Conservation (phyloP, 352 stramenopile species). For the Phytophthora agathidicida region DNA sequence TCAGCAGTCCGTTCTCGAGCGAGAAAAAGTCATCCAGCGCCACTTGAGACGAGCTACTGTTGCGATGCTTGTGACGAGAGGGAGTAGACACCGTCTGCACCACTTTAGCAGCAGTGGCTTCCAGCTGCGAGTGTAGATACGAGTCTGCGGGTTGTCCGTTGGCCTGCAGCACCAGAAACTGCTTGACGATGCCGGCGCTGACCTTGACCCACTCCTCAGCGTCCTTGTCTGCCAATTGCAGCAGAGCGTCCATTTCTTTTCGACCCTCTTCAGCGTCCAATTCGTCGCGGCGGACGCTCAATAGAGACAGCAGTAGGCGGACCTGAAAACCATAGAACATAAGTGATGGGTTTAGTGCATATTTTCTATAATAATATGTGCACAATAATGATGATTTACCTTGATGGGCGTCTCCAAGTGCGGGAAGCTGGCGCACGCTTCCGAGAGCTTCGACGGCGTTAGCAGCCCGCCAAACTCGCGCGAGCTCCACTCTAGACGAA, state of each 20-base stretch:
- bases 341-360: constrained; percentile 3
- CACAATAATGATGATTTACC: constrained; percentile 27
- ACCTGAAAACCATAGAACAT: constrained; percentile 44
- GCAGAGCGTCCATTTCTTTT: constrained; percentile 52
- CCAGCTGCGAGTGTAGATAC: constrained; percentile 71
- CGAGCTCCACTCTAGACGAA: constrained; percentile 79
- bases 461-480: constrained; percentile 68
- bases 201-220: constrained; percentile 79
- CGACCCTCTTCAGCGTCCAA: constrained; percentile 42
- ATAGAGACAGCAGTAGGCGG: constrained; percentile 65
- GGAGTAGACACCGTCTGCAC: constrained; percentile 41
- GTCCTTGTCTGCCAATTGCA: constrained; percentile 63
- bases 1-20: constrained; percentile 72
- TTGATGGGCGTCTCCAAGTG: constrained; percentile 74
- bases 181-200: constrained; percentile 63
- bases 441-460: constrained; percentile 60
- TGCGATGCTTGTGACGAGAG: constrained; percentile 19
- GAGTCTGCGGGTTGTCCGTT: constrained; percentile 49
- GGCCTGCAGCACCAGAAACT: constrained; percentile 63
- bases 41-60: constrained; percentile 10
- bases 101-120: constrained; percentile 47
- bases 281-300: constrained; percentile 66
- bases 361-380: not conserved
- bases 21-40: constrained; percentile 65
- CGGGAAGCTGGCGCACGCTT: constrained; percentile 63